These are phyloP conservation scores for Dryadomyces quercus-mongolicae DNA, from an alignment of 2,329 filamentous ascomycete species.

Conservation along the genomic window DNA sequence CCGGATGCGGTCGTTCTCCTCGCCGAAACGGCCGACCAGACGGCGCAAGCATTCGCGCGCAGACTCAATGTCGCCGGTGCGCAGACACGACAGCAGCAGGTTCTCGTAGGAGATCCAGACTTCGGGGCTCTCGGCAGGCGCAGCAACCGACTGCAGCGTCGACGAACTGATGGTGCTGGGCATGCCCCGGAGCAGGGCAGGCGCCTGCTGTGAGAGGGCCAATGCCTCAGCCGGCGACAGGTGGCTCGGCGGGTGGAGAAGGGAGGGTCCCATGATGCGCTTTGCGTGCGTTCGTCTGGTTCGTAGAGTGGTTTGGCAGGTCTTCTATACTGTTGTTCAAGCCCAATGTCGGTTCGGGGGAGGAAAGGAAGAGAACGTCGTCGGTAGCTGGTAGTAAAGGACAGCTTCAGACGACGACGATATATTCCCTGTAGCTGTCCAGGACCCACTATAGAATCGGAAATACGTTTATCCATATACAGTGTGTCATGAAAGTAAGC, in stretches of 20 bases:
- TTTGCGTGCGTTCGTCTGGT: neutral
- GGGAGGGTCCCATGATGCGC: slow-evolving; percentile 33
- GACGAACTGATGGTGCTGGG: slow-evolving; percentile 43
- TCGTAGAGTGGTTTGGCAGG: too few species aligned
- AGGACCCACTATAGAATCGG: neutral
- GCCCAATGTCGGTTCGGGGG: too few species aligned
- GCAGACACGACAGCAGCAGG: slow-evolving; percentile 70
- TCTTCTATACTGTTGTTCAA: neutral
- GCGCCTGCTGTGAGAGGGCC: slow-evolving; percentile 48
- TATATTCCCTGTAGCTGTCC: too few species aligned
- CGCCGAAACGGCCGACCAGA: slow-evolving; percentile 69
- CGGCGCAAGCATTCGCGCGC: slow-evolving; percentile 65
- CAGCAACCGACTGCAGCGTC: slow-evolving; percentile 38
- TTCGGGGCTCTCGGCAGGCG: slow-evolving; percentile 58
- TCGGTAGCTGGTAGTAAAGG: too few species aligned
- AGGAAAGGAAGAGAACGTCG: neutral
- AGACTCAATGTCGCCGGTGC: slow-evolving; percentile 68
- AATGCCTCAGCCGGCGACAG: slow-evolving; percentile 44
- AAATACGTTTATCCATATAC: neutral
- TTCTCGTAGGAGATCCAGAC: slow-evolving; percentile 83
- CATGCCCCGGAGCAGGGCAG: slow-evolving; percentile 39
- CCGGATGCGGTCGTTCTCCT: slow-evolving; percentile 74
- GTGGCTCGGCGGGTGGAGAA: slow-evolving; percentile 44
- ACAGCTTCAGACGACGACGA: too few species aligned
- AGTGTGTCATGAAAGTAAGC: neutral